phyloP scores from a whole-genome alignment of 148 eudicot genomes.

The Rhododendron vialii region DNA sequence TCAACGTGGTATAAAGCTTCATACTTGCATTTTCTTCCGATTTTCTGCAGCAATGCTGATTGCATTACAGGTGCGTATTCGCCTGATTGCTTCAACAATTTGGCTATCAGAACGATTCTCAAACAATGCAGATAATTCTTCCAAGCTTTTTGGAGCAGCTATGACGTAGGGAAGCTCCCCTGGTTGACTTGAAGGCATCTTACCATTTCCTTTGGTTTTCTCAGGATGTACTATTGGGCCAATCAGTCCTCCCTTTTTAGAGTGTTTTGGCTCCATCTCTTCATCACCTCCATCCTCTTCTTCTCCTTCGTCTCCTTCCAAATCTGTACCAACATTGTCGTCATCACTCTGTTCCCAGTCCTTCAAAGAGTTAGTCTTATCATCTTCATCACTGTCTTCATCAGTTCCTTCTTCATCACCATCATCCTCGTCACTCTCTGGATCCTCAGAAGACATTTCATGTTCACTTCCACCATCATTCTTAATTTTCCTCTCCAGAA shows the following conservation, averaged over 20 bases:
- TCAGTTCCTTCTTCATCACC: constrained; percentile 45
- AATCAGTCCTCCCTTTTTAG: constrained; percentile 26
- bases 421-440: constrained; percentile 39
- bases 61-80: constrained; percentile 76
- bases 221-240: constrained; percentile 9
- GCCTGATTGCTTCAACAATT: constrained; percentile 66
- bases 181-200: constrained; percentile 20
- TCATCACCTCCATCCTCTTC: constrained; percentile 25
- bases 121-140: constrained; percentile 54
- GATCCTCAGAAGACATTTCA: constrained; percentile 38
- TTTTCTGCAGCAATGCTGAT: constrained; percentile 83
- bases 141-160: constrained; percentile 72
- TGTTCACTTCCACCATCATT: constrained; percentile 42
- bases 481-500: constrained; percentile 38
- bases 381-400: constrained; percentile 34
- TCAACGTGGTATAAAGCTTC: constrained; percentile 17
- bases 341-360: constrained; percentile 99
- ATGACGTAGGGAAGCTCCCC: constrained; percentile 83
- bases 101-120: constrained; percentile 62
- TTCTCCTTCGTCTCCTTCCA: constrained; percentile 26
- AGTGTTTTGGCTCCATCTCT: constrained; percentile 18
- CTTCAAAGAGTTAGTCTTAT: constrained; percentile 47
- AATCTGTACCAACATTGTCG: constrained; percentile 39
- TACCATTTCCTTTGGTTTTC: constrained; percentile 23
- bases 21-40: constrained; percentile 86